phyloP scores from a whole-genome alignment of 2,329 filamentous ascomycete genomes.

The Hymenoscyphus albidus region DNA sequence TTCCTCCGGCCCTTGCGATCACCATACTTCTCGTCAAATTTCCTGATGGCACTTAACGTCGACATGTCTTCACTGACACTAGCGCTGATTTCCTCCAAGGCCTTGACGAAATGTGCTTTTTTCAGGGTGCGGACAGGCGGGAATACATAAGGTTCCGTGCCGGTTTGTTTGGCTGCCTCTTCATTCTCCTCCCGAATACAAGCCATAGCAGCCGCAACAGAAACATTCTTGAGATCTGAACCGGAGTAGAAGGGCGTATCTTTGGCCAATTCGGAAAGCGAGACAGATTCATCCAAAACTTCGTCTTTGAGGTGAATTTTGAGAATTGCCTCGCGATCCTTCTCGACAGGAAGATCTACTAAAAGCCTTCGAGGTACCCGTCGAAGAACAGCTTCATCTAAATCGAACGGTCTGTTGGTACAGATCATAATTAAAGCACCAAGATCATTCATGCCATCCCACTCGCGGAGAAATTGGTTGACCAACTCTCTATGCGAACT shows the following conservation, averaged over 20 bases:
- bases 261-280: slow-evolving; percentile 58
- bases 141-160: slow-evolving; percentile 47
- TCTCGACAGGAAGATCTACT: slow-evolving; percentile 66
- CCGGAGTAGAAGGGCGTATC: slow-evolving; percentile 76
- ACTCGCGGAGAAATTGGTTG: slow-evolving; percentile 94
- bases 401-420: slow-evolving; percentile 90
- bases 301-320: slow-evolving; percentile 69
- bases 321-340: slow-evolving; percentile 65
- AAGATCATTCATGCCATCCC: slow-evolving; percentile 82
- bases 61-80: slow-evolving; percentile 94
- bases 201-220: slow-evolving; percentile 73
- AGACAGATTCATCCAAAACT: slow-evolving; percentile 55
- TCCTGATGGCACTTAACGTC: slow-evolving; percentile 77
- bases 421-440: slow-evolving; percentile 98
- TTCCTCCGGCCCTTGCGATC: slow-evolving; percentile 68
- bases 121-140: slow-evolving; percentile 65
- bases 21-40: slow-evolving; percentile 94
- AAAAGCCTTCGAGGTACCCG: slow-evolving; percentile 69
- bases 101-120: slow-evolving; percentile 74
- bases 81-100: slow-evolving; percentile 82
- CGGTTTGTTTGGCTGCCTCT: slow-evolving; percentile 36
- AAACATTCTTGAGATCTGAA: slow-evolving; percentile 78
- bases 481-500: slow-evolving; percentile 78
- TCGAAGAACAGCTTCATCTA: slow-evolving; percentile 84
- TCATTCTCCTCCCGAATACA: slow-evolving; percentile 72